phyloP scores from a whole-genome alignment of 1,139 yeast species.

The Hemisphaericaspora lyxosophila region DNA sequence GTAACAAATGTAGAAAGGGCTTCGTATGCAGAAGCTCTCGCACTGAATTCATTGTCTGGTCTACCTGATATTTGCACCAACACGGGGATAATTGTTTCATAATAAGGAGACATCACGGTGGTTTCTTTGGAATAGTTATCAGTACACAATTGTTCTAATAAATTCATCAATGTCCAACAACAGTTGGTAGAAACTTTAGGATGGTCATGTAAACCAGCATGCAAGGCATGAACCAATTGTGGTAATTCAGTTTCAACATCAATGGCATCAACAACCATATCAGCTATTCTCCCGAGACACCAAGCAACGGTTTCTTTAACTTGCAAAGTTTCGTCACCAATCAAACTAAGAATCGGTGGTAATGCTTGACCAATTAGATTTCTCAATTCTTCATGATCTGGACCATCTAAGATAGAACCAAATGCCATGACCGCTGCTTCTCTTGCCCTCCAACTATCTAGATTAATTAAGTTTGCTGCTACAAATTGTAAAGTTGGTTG shows the following conservation, averaged over 20 bases:
- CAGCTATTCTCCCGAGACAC: conserved; percentile 97
- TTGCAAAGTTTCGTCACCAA: conserved; percentile 72
- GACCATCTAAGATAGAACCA: conserved; percentile 95
- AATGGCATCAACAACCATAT: conserved; percentile 76
- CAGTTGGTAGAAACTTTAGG: conserved; percentile 93
- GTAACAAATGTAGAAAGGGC: conserved; percentile 82
- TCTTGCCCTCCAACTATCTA: conserved; percentile 71
- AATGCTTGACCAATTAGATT: conserved; percentile 77
- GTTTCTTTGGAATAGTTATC: conserved; percentile 56
- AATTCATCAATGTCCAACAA: conserved; percentile 94
- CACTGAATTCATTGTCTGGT: conserved; percentile 76
- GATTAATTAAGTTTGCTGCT: conserved; percentile 61
- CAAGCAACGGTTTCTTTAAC: conserved; percentile 97
- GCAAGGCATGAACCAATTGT: conserved; percentile 66
- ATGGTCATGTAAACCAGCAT: conserved; percentile 80
- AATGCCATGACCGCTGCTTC: conserved; percentile 99
- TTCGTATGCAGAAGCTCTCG: conserved; percentile 96
- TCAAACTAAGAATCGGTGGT: conserved; percentile 69
- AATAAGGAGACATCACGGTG: conserved; percentile 73
- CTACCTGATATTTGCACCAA: conserved; percentile 69
- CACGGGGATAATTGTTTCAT: conserved; percentile 65
- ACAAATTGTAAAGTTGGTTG: conserved; percentile 84
- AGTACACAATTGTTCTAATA: conserved; percentile 75
- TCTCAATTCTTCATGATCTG: conserved; percentile 71
- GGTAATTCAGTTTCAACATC: conserved; percentile 65